These are phyloP conservation scores for Botrytis medusae DNA, from an alignment of 2,329 filamentous ascomycete species.

Conservation along the genomic window DNA sequence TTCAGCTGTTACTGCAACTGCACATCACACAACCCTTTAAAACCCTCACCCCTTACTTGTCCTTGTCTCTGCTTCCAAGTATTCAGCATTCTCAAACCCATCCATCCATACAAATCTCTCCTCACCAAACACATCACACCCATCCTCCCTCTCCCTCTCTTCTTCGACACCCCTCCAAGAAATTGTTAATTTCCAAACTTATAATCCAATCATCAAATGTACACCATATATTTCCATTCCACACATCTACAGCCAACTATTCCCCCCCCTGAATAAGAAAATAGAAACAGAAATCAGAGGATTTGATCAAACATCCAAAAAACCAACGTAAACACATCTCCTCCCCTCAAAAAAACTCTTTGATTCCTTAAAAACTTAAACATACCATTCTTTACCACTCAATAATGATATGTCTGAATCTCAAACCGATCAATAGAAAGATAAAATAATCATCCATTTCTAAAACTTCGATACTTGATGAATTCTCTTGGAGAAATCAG, in stretches of 20 bases:
- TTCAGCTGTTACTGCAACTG: not conserved
- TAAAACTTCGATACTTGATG: too few species aligned
- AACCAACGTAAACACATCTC: not conserved
- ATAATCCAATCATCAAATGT: not conserved
- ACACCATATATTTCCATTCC: not conserved
- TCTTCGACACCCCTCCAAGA: not conserved
- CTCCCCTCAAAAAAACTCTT: too few species aligned
- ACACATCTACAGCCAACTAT: not conserved
- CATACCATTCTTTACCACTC: too few species aligned
- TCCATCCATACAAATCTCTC: not conserved
- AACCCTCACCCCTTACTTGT: too few species aligned
- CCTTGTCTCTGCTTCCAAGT: too few species aligned
- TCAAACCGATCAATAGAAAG: too few species aligned
- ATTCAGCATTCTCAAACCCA: too few species aligned
- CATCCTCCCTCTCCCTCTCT: not conserved
- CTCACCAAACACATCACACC: not conserved
- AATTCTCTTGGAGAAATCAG: too few species aligned
- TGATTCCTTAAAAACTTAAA: too few species aligned
- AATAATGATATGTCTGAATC: too few species aligned
- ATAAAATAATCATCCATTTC: too few species aligned
- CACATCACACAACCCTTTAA: too few species aligned
- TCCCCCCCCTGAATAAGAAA: fast-evolving
- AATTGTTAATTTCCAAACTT: not conserved
- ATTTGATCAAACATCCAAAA: not conserved
- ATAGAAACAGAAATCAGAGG: fast-evolving